These are phyloP conservation scores for Daldinia sp. DNA, from an alignment of 2,329 filamentous ascomycete genomes.

Conservation along the genomic window DNA sequence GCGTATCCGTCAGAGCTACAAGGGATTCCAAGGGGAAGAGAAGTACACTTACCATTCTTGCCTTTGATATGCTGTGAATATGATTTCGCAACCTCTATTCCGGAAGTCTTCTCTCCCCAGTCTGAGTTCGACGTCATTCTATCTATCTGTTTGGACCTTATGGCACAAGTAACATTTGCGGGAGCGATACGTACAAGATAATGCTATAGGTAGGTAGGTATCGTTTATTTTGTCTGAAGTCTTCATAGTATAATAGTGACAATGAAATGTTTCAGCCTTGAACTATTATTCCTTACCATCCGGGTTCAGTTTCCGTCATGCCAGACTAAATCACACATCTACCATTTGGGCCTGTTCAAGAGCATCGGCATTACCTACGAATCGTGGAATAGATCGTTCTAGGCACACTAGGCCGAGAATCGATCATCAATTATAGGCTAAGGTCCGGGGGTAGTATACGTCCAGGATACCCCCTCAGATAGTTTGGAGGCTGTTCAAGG, in stretches of 20 bases:
- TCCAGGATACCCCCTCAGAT: slow-evolving; percentile 1
- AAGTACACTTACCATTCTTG: slow-evolving; percentile 39
- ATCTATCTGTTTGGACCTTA: neutral
- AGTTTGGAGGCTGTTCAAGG: neutral
- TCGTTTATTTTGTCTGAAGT: neutral
- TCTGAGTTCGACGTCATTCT: slow-evolving; percentile 44
- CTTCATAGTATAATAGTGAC: neutral
- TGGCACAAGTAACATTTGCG: neutral
- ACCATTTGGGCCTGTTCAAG: slow-evolving; percentile 4
- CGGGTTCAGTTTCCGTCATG: slow-evolving; percentile 17
- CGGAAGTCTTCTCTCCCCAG: slow-evolving; percentile 47
- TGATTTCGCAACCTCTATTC: slow-evolving; percentile 46
- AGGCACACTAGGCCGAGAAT: slow-evolving; percentile 24
- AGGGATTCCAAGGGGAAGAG: neutral
- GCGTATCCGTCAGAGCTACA: slow-evolving; percentile 6
- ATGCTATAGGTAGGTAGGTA: neutral
- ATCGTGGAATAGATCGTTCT: slow-evolving; percentile 23
- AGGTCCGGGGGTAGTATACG: slow-evolving; percentile 14
- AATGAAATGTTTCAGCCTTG: neutral
- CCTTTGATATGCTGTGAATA: slow-evolving; percentile 42
- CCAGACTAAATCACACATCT: slow-evolving; percentile 5
- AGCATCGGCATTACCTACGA: slow-evolving; percentile 16
- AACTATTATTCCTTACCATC: slow-evolving; percentile 8
- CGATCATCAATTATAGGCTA: slow-evolving; percentile 29
- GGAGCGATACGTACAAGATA: neutral